Evolutionary conservation across 2,329 filamentous ascomycete species (phyloP).

Genomic region (Trichoderma koningiopsis): DNA sequence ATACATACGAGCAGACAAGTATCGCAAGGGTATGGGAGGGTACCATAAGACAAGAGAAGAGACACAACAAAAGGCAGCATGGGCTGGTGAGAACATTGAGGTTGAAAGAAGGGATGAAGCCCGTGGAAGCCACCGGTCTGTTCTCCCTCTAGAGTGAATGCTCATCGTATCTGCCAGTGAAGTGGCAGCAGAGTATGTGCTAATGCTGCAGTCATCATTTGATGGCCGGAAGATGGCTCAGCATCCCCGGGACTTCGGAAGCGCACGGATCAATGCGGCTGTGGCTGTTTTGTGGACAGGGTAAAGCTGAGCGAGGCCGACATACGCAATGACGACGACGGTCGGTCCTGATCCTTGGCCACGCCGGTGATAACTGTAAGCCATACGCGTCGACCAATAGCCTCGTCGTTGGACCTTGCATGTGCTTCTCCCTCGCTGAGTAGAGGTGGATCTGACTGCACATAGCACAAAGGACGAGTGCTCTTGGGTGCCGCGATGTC

Average conservation of each 20-base stretch:
- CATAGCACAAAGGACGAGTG: neutral
- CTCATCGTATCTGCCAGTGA: neutral
- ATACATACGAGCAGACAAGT: conserved; percentile 6
- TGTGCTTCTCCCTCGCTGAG: neutral
- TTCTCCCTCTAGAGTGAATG: neutral
- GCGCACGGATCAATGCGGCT: neutral
- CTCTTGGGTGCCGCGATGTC: neutral
- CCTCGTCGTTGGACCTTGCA: neutral
- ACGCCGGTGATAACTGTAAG: neutral
- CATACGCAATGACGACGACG: neutral
- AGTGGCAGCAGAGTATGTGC: neutral
- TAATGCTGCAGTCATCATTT: neutral
- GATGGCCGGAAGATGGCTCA: neutral
- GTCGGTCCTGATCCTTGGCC: neutral
- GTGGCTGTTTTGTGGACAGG: neutral
- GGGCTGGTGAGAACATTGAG: neutral
- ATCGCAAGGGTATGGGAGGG: conserved; percentile 11
- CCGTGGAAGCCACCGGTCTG: neutral
- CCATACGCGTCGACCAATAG: neutral
- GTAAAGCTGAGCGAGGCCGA: conserved; percentile 7
- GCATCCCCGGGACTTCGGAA: neutral
- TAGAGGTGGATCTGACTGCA: conserved; percentile 3
- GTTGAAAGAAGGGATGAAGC: neutral
- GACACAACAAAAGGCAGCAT: conserved; percentile 6
- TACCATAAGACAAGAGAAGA: conserved; percentile 6